Conservation (phyloP, 1,284 basidiomycete genomes). For the Amylostereum chailletii region DNA sequence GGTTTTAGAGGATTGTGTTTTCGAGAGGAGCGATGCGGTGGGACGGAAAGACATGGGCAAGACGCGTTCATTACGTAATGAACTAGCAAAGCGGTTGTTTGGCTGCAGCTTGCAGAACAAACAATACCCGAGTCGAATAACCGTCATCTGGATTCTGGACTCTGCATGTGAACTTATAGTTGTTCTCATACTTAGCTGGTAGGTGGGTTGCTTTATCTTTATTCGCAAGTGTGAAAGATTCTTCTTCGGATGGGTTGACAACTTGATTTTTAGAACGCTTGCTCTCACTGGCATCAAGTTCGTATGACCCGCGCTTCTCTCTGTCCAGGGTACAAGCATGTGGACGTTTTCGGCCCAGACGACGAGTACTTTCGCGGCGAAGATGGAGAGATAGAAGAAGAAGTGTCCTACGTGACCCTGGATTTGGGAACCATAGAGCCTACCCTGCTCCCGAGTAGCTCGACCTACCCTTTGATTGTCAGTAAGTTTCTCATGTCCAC, state of each 20-base stretch:
- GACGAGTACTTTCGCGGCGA: constrained; percentile 53
- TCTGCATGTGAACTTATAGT: too few relatives aligned
- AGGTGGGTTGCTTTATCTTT: too few relatives aligned
- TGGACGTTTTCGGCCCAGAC: constrained; percentile 48
- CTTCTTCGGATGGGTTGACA: neutral
- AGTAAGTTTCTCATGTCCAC: constrained; percentile 19
- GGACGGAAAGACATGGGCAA: constrained; percentile 20
- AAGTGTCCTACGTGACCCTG: constrained; percentile 59
- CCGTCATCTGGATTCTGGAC: too few relatives aligned
- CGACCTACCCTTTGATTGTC: constrained; percentile 64
- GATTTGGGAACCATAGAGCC: constrained; percentile 68
- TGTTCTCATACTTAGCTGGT: too few relatives aligned
- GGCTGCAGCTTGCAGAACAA: too few relatives aligned
- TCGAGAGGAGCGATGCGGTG: constrained; percentile 2
- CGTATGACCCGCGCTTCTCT: constrained; percentile 14
- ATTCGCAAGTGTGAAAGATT: constrained; percentile 2
- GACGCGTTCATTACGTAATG: too few relatives aligned
- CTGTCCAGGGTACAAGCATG: constrained; percentile 49
- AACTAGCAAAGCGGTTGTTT: too few relatives aligned
- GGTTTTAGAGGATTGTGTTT: constrained; percentile 10
- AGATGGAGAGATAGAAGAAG: constrained; percentile 30
- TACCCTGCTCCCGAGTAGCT: constrained; percentile 58
- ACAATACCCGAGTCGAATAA: too few relatives aligned
- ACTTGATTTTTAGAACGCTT: neutral
- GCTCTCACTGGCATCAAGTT: neutral